Evolutionary conservation across 2,329 filamentous ascomycete species (phyloP), one percentile per base, ranked within the genome.

Genomic region (Colletotrichum gloeosporioides): DNA sequence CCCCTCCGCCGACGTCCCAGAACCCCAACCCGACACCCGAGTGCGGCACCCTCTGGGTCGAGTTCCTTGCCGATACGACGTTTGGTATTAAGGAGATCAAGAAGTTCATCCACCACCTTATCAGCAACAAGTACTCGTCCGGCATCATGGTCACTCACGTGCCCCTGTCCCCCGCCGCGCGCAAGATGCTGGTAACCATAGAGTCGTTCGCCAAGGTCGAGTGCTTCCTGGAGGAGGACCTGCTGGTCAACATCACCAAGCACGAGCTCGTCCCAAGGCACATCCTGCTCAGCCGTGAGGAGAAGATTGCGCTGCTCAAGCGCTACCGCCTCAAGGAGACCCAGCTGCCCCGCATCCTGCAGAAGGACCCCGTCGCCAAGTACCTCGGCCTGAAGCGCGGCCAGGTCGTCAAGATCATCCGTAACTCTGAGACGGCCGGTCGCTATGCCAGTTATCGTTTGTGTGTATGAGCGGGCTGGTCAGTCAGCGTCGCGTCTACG

Each of bases 401-500:
- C 5, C 95, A 98, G 86, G 96, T 99, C 4, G 97, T 99, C 82
- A 99, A 99, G 92, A 99, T 99, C 81, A 98, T 99, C 82, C 91
- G 97, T 79, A 96, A 94, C 85, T 96, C 94, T 83, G 97, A 99
- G 89, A 99, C 97, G 72, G 97, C 97, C 16, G 97, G 97, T 77
- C 91, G 97, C 69, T 99, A 99, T 87, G 97, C 97, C 65, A 98
- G 95, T 91, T 99, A 99, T 87, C 90, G 96, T 81, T 83, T 93
- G 71, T 93, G 91, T 79, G 92, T 93, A 79, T 93, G 85, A 86
- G 66, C 55, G n/a, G 22, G 25, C 49, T 31, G 36, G 12, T 10
- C 9, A 22, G 32, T 31, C 22, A 29, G 29, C 13, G 61, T 32
- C n/a, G 32, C 32, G 16, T 25, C 9, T 8, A 34, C 27, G 22